These are phyloP conservation scores for Nematocida ausubeli DNA, from an alignment of 371 early-diverging fungal genomes.

Conservation along the genomic window DNA sequence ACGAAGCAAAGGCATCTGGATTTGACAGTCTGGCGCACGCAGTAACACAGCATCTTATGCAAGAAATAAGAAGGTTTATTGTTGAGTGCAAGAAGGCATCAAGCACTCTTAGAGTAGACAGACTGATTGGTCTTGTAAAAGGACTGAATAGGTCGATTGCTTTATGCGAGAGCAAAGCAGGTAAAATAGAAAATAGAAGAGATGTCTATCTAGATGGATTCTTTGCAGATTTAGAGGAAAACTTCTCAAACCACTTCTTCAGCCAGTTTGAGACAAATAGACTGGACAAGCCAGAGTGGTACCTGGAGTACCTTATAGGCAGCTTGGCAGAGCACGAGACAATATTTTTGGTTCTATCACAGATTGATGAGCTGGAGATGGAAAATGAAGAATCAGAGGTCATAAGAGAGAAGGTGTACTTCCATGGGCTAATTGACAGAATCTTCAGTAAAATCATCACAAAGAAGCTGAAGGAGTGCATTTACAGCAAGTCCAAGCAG, in stretches of 20 bases:
- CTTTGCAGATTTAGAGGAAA: conserved; percentile 27
- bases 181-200: conserved; percentile 19
- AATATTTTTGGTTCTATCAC: conserved; percentile 44
- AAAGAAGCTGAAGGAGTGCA: conserved; percentile 60
- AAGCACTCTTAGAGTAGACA: conserved; percentile 17
- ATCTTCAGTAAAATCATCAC: conserved; percentile 45
- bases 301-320: conserved; percentile 61
- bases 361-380: conserved; percentile 10
- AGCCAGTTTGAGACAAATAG: conserved; percentile 66
- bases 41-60: conserved; percentile 22
- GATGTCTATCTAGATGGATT: conserved; percentile 42
- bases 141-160: conserved; percentile 55
- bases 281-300: conserved; percentile 68
- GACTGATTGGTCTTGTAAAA: conserved; percentile 57
- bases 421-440: conserved; percentile 32
- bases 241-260: conserved; percentile 67
- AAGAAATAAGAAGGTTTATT: conserved; percentile 48
- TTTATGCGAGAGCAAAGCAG: conserved; percentile 52
- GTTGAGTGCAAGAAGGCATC: conserved; percentile 24
- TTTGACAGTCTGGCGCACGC: conserved; percentile 55
- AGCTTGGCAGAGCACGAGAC: conserved; percentile 41
- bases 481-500: conserved; percentile 52
- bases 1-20: conserved; percentile 25
- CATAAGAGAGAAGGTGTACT: conserved; percentile 13
- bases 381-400: conserved; percentile 25